Conservation (phyloP, 805 yeast species). For the Clavispora carvajalis region DNA sequence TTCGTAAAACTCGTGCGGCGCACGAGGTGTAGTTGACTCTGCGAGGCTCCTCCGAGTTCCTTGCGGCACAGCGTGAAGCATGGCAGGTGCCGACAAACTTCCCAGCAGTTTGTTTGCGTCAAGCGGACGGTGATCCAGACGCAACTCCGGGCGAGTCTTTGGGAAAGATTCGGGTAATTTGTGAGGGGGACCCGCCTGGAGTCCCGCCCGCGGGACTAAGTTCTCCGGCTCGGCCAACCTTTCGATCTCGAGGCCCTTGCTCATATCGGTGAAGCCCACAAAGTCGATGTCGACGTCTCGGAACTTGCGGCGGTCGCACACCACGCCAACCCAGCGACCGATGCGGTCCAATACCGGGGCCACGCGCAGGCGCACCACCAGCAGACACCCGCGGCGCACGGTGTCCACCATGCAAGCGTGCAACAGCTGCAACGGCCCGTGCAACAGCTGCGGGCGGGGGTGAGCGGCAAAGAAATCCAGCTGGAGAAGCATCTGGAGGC, state of each 20-base stretch:
- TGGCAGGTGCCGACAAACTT: too few species aligned
- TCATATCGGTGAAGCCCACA: constrained; percentile 24
- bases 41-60: too few species aligned
- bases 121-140: too few species aligned
- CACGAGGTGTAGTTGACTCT: too few species aligned
- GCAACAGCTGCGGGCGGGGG: constrained; percentile 1
- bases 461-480: constrained; percentile 16
- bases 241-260: constrained; percentile 29
- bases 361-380: constrained; percentile 8
- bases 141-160: too few species aligned
- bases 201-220: too few species aligned
- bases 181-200: too few species aligned
- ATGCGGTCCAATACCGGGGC: constrained; percentile 21
- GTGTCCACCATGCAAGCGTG: constrained; percentile 5
- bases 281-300: constrained; percentile 11
- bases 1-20: too few species aligned
- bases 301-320: constrained; percentile 2
- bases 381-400: constrained; percentile 1
- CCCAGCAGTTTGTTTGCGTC: too few species aligned
- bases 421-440: constrained; percentile 4
- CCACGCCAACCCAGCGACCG: constrained; percentile 12
- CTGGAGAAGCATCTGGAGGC: constrained; percentile 42
- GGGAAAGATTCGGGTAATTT: too few species aligned
- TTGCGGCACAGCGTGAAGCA: too few species aligned
- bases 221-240: constrained; percentile 19